Base-by-base conservation (phyloP, 441 rosid species). In the Iberis amara region DNA sequence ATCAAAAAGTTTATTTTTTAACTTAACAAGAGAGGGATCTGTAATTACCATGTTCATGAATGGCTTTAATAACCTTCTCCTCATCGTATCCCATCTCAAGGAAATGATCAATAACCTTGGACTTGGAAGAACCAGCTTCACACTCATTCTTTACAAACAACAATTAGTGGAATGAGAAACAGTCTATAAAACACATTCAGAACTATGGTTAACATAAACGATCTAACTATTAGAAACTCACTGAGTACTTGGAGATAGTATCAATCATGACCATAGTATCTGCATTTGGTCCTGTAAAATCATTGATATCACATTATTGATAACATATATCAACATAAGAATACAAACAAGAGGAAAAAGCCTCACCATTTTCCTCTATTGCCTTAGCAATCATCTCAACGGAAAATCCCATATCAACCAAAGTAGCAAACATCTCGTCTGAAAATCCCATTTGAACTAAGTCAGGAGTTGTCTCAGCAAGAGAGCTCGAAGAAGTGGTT, bases 61-160 rank as follows among this genome's bases (percentile, higher is more conserved):
- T 73, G 28, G 78, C 89, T 64, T 75, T 81, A 43, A 69, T 68
- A 47, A 87, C 83, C 52, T 78, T 60, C 58, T 85, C 69, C 55
- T 76, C 79, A 2, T 74, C 55, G 52, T 82, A 87, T 6, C 95
- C 96, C 96, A 84, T 82, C 8, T 68, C 82, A 18, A 77, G 61
- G 58, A 87, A 85, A 57, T 79, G 82, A 75, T 76, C 72, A 38
- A 81, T 68, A 62, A 78, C 28, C 52, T 85, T 85, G 69, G 91
- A 72, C 56, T 73, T 74, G 21, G 89, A 81, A 57, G 95, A 76
- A 50, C 89, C 43, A 47, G 77, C 71, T 24, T 70, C 76, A 11
- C 73, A 63, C 11, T 62, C 56, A 42, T 59, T 78, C 94, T 89
- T 41, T 40, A 59, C 33, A 55, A 48, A 48, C 11, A 65, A 18